phyloP scores from a whole-genome alignment of 2,329 filamentous ascomycete species.

The Beauveria medogensis region DNA sequence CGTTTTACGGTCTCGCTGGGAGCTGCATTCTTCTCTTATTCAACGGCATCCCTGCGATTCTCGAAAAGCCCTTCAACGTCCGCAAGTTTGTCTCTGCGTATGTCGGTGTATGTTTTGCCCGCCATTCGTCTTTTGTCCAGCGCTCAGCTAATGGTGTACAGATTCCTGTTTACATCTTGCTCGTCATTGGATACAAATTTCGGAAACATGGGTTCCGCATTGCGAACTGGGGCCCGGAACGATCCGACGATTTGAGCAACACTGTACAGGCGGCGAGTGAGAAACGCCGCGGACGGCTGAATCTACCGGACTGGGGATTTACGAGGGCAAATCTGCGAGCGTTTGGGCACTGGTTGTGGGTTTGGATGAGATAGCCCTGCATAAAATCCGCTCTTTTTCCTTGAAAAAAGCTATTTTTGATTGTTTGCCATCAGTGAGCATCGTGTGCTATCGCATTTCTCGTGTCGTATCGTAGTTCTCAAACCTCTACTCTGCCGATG shows the following conservation, averaged over 20 bases:
- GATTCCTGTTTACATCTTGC: conserved; percentile 28
- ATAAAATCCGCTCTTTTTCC: too few species aligned
- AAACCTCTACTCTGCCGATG: too few species aligned
- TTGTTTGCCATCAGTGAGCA: too few species aligned
- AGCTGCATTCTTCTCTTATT: conserved; percentile 27
- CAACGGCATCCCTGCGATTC: conserved; percentile 26
- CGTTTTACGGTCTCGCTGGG: conserved; percentile 24
- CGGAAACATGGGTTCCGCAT: conserved; percentile 27
- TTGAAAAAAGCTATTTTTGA: too few species aligned
- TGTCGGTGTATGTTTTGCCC: conserved; percentile 25
- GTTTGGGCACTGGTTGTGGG: conserved; percentile 28
- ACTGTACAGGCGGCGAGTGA: conserved; percentile 27
- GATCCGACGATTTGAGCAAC: conserved; percentile 28
- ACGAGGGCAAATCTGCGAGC: conserved; percentile 23
- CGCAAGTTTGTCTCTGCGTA: conserved; percentile 31
- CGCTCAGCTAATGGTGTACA: conserved; percentile 6
- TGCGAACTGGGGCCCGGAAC: conserved; percentile 26
- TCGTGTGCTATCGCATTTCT: too few species aligned
- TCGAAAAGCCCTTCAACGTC: conserved; percentile 25
- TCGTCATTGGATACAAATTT: conserved; percentile 30
- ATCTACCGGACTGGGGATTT: conserved; percentile 26
- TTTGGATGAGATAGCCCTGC: conserved; percentile 26
- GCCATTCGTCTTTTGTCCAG: too few species aligned
- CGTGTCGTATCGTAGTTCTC: too few species aligned
- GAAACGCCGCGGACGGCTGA: conserved; percentile 27